Evolutionary conservation across 805 yeast species (phyloP), one percentile per base, ranked within the genome.

Genomic region (Zygotorulaspora sp.): DNA sequence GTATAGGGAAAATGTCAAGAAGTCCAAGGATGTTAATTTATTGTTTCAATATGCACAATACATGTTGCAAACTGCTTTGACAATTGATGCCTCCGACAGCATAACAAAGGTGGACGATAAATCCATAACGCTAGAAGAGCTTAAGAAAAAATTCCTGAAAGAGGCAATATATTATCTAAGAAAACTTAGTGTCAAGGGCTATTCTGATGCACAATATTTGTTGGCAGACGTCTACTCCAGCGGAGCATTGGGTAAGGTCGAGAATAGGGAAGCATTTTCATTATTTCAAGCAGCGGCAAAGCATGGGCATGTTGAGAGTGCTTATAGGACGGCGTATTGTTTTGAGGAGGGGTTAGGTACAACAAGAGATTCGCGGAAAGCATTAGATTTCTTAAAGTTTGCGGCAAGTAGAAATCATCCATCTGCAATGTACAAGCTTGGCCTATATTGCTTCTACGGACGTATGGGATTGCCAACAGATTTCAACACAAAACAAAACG

Each of bases 301-400:
- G 57, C 90, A 86, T 51, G 92, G 90, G 18, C 97, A 90, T 58
- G 73, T 83, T 4, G 97, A 90, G 59, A 77, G 92, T 33, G 88
- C 96, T 1, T 92, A 84, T 63, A 75, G 97, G 50, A 84, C 96
- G 0, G 86, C 97, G 0, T 75, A 83, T 38, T 90, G 96, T 62
- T 84, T 81, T 50, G 95, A 89, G 61, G 94, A 88, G 62, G 98
- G 98, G 12, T 68, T 89, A 62, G 98, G 98, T 3, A 83, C 90
- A 4, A 78, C 86, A 14, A 74, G 92, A 50, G 97, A 92, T 60
- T 80, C 95, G 0, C 74, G 94, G 40, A 82, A 86, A 52, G 88
- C 94, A 1, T 67, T 87, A 6, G 94, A 86, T 49, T 87, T 80
- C 57, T 66, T 87, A 41, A 82, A 83, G 56, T 78, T 79, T 55